Percentiles rank a stretch among this genome's conserved stretches.
Evolutionary conservation across 352 stramenopile genomes (phyloP).

Genomic region (Phytophthora cactorum): DNA sequence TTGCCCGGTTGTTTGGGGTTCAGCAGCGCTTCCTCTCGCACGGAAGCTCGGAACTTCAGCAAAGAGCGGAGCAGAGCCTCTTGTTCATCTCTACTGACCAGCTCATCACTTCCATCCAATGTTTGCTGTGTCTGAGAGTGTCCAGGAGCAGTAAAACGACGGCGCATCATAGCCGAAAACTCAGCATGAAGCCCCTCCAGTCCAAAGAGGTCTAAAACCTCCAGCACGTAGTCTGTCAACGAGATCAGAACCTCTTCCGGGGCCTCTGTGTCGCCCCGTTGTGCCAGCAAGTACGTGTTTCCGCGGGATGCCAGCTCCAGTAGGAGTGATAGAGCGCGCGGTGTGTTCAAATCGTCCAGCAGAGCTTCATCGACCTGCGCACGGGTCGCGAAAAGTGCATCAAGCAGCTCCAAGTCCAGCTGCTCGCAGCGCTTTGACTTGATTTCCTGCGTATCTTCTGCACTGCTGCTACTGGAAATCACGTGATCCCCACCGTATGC

Average conservation of each 20-base stretch:
- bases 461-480: neutral
- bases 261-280: conserved; percentile 26
- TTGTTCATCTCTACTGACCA: conserved; percentile 31
- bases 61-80: conserved; percentile 55
- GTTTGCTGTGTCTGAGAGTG: conserved; percentile 30
- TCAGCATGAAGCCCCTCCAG: conserved; percentile 57
- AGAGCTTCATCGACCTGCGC: conserved; percentile 66
- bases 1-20: conserved; percentile 50
- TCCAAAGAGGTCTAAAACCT: conserved; percentile 74
- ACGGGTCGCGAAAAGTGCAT: conserved; percentile 57
- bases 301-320: conserved; percentile 70
- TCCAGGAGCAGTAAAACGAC: conserved; percentile 25
- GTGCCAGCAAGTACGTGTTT: conserved; percentile 67
- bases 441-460: neutral
- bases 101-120: conserved; percentile 1
- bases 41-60: conserved; percentile 63
- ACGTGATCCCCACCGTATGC: conserved; percentile 42
- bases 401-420: conserved; percentile 65
- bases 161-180: conserved; percentile 50
- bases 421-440: conserved; percentile 58
- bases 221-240: conserved; percentile 69
- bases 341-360: conserved; percentile 91
- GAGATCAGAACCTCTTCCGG: conserved; percentile 66
- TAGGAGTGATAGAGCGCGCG: conserved; percentile 66
- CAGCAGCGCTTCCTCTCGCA: conserved; percentile 62